Evolutionary conservation across 257 asterid species (phyloP).

Genomic region (Thymus mandschuricus): DNA sequence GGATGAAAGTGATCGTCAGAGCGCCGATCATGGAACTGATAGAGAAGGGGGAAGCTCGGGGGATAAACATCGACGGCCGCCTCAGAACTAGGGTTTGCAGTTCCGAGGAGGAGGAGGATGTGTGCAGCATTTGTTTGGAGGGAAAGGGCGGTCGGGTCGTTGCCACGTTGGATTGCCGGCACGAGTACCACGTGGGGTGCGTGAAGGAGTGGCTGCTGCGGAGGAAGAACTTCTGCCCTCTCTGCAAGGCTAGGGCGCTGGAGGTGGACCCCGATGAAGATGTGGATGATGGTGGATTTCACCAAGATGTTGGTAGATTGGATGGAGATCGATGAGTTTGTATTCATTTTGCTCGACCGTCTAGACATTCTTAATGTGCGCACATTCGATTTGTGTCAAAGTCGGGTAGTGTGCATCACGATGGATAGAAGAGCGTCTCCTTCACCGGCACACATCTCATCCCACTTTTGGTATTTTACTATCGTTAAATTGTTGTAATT

Average conservation of each 20-base stretch:
- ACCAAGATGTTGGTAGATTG: too few relatives aligned
- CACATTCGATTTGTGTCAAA: too few relatives aligned
- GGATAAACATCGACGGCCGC: neutral
- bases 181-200: neutral
- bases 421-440: too few relatives aligned
- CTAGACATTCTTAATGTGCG: too few relatives aligned
- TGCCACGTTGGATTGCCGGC: neutral
- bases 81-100: neutral
- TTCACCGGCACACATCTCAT: too few relatives aligned
- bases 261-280: neutral
- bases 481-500: too few relatives aligned
- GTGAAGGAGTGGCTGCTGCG: neutral
- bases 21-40: neutral
- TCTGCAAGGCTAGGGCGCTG: neutral
- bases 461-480: too few relatives aligned
- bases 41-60: neutral
- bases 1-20: neutral
- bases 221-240: neutral
- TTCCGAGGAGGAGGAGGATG: neutral
- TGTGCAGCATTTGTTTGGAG: neutral
- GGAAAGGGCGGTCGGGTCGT: too few relatives aligned
- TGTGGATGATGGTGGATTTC: neutral
- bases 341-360: too few relatives aligned
- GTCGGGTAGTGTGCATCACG: too few relatives aligned
- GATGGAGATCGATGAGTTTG: too few relatives aligned